Base-by-base conservation (phyloP, 805 yeast genomes). In the Metschnikowia cubensis region DNA sequence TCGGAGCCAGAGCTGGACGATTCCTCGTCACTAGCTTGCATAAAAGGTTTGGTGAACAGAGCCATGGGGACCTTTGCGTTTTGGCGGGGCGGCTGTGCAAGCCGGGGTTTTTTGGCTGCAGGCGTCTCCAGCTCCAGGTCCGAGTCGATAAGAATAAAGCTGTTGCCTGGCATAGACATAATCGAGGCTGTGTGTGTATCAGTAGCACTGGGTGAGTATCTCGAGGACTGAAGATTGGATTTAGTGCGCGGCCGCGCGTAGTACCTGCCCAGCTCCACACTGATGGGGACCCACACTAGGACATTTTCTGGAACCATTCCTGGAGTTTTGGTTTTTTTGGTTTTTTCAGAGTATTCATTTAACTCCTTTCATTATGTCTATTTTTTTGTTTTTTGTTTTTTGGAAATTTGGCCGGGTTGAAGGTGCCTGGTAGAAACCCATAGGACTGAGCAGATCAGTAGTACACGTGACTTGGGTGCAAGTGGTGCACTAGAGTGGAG, bases 101-200 rank as follows among this genome's bases (percentile, higher is more conserved):
- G 44, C 42, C 48, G 50, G 7, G 35, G 50, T 37, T 40, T 54
- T 31, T 57, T 57, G 20, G 50, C 44, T 25, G 39, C 49, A 17
- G 40, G 14, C 6, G 14, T 31, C 25, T 50, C 58, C 33, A 46
- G 47, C 37, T 54, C 60, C 36, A 56, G 50, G 34, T 56, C 60
- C 17, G 58, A 54, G 47, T 57, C 59, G 35, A 57, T 34, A 17
- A 55, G 58, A 40, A 56, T 42, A 32, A 53, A 49, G 18, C 45
- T 50, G 36, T 42, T 31, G 35, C 15, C 45, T 20, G 45, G 45
- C 37, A 25, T n/a, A 35, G 46, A 43, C 46, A 43, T 43, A 40
- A 15, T 20, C 18, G 14, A 20, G 31, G 31, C 14, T n/a, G 31
- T 35, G 21, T 18, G 32, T 21, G 25, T 21, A 4, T 22, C 41